Percentiles rank a stretch among this genome's conserved stretches.
Evolutionary conservation across 768 basidiomycete species (phyloP).

Genomic region (Panellus pusillus): DNA sequence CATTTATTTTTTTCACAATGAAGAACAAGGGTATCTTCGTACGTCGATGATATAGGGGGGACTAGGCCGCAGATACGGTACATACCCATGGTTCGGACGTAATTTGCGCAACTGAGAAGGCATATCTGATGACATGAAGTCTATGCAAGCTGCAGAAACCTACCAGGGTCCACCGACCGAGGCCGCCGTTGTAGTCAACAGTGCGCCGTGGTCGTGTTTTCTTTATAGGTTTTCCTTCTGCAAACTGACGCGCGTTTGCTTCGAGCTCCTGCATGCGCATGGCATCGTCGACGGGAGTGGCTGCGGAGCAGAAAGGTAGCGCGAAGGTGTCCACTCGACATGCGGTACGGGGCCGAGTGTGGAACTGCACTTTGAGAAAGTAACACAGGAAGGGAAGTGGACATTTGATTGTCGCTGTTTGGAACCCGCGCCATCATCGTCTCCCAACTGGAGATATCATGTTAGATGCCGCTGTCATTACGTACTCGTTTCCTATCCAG

Average conservation of each 20-base stretch:
- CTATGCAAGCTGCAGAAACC: slow-evolving; percentile 25
- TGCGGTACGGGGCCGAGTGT: slow-evolving; percentile 36
- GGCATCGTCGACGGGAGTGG: slow-evolving; percentile 73
- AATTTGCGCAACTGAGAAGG: slow-evolving; percentile 64
- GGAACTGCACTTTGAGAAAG: slow-evolving; percentile 48
- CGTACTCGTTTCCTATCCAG: too few species aligned
- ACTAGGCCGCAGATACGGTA: slow-evolving; percentile 78
- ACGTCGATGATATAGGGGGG: slow-evolving; percentile 91
- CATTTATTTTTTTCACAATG: slow-evolving; percentile 23
- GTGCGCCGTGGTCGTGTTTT: slow-evolving; percentile 92
- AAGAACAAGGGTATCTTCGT: slow-evolving; percentile 28
- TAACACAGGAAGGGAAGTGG: slow-evolving; percentile 48
- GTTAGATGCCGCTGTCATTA: not conserved
- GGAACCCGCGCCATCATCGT: not conserved
- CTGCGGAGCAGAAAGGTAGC: slow-evolving; percentile 73
- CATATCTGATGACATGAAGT: slow-evolving; percentile 13
- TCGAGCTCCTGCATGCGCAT: slow-evolving; percentile 72
- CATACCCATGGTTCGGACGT: slow-evolving; percentile 75
- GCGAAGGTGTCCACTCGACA: slow-evolving; percentile 75
- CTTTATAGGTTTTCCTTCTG: slow-evolving; percentile 83
- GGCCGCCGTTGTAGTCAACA: slow-evolving; percentile 90
- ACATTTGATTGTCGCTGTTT: slow-evolving; percentile 14
- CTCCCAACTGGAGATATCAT: not conserved
- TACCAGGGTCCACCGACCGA: slow-evolving; percentile 86
- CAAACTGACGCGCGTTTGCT: slow-evolving; percentile 66